Base-by-base conservation (phyloP, 73 alveolate species). In the Symbiodinium natans region DNA sequence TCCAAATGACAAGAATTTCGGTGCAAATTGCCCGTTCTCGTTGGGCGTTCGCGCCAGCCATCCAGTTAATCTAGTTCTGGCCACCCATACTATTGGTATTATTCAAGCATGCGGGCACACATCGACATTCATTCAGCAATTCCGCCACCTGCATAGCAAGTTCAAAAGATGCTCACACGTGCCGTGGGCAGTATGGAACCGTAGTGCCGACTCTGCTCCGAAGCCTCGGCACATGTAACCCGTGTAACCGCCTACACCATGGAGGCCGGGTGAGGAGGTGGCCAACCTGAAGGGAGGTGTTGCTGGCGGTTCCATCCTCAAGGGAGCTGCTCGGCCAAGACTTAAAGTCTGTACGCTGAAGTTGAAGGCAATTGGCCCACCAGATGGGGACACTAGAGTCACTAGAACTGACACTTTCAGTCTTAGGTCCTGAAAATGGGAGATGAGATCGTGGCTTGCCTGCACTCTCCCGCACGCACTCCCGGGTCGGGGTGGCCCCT, bases 301-400 rank as follows among this genome's bases (percentile, higher is more conserved):
- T 9, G 99, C 99, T 41, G 99, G 99, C 41, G 99, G 99, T 42
- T 99, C 99, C 80, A 99, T 99, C 59, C 99, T 99, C 9, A 92
- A 99, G 99, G 99, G 99, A 71, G 99, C 99, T 31, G 10, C 94
- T 87, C 19, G 84, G 63, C 83, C 38, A 13, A 46, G 68, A 38
- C 31, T 74, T 68, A 29, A 9, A 68, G 82, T 23, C 36, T 3
- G 19, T 68, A 29, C 23, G 17, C 15, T 25, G 1, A 4, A 13
- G 8, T 17, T 48, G 27, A 52, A 63, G n/a, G 80, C 10, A 17
- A 63, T n/a, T n/a, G n/a, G n/a, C n/a, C n/a, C n/a, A 52, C 19
- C 19, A 52, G 10, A 19, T 52, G 19, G 75, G 27, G 31, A 21
- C 27, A 21, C 75, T 21, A 56, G 27, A 56, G 83, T 11, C 29